Base-by-base conservation (phyloP, 176 grass and related monocot species). In the Oryza meyeriana region DNA sequence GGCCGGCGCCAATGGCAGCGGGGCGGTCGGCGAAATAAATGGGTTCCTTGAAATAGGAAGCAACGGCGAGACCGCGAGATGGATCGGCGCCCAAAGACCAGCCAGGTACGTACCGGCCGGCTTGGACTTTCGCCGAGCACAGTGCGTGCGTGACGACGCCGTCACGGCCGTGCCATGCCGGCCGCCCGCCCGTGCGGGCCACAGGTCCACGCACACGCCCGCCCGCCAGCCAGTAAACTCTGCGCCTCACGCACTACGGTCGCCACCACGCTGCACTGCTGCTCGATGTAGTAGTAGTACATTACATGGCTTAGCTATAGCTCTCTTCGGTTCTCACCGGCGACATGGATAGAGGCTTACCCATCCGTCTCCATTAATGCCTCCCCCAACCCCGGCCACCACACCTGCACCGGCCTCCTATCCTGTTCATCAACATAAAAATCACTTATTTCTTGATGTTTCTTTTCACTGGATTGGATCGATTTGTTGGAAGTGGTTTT, bases 81-180 rank as follows among this genome's bases (percentile, higher is more conserved):
- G 87, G 77, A 79, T 34, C 42, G 64, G 25, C 16, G 16, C 45
- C 50, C 77, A 55, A 33, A 34, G 67, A 75, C 62, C 66, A 61
- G 85, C 33, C 22, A 50, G 14, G 39, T 40, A 40, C 39, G 32
- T 25, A 57, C 72, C 30, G 65, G 29, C 66, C 40, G 1, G 38
- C 3, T 81, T 77, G 55, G 87, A 85, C 83, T 77, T 82, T 81
- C 6, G 41, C 62, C 77, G 1, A 55, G 20, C 82, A 81, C 77
- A 41, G 63, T 64, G 82, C 70, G 18, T 55, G 48, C 69, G 61
- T 38, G 39, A 26, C n/a, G n/a, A 28, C 20, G 41, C 41, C 41
- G 9, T n/a, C n/a, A n/a, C n/a, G 41, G 20, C 50, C 45, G 45
- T 16, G 50, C 5, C 5, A 18, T 11, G 20, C 48, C 22, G 18